These are phyloP conservation scores for Acarospora socialis DNA, from an alignment of 2,329 filamentous ascomycete species.

Conservation along the genomic window DNA sequence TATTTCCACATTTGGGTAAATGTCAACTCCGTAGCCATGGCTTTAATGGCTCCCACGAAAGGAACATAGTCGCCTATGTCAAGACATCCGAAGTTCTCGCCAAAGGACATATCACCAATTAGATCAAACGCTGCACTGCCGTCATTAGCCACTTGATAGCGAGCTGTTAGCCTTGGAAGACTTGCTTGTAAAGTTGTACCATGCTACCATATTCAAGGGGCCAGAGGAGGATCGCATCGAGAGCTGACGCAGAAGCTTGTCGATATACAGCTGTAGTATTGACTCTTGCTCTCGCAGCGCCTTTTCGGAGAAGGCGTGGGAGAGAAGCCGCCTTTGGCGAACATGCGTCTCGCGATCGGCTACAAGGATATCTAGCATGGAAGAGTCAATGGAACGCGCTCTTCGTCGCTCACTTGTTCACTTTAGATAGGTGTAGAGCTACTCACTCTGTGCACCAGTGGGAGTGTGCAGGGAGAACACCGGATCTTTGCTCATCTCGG, in stretches of 20 bases:
- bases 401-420: no score
- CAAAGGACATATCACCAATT: conserved; percentile 17
- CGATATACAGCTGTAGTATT: conserved; percentile 20
- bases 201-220: conserved; percentile 10
- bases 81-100: conserved; percentile 18
- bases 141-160: no score
- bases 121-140: conserved; percentile 16
- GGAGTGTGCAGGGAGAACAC: no score
- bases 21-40: conserved; percentile 1
- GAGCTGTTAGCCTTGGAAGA: no score
- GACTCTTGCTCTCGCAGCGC: conserved; percentile 26
- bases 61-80: conserved; percentile 13
- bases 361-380: no score
- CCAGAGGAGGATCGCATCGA: conserved; percentile 1
- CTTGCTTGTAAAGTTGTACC: conserved; percentile 14
- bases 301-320: conserved; percentile 30
- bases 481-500: no score
- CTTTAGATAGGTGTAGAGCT: no score
- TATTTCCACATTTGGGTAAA: conserved; percentile 4
- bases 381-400: no score
- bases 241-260: conserved; percentile 14
- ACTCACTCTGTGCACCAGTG: no score
- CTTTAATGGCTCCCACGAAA: conserved; percentile 7
- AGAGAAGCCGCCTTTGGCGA: conserved; percentile 20
- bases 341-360: conserved; percentile 17